Conservation (phyloP, 2,329 filamentous ascomycete species). For the Acarospora socialis region DNA sequence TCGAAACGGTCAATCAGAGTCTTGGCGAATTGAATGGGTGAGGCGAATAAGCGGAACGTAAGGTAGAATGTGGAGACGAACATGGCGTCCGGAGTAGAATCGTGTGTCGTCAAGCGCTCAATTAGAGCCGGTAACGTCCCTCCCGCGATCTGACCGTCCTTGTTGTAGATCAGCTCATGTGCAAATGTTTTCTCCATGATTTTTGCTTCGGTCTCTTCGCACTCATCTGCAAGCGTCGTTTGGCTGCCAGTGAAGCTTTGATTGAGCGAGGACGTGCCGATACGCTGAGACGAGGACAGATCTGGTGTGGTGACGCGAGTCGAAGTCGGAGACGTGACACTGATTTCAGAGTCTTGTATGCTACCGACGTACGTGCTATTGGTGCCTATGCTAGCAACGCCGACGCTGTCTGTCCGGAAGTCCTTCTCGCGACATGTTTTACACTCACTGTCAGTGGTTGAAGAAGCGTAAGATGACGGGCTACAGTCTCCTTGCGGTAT, state of each 20-base stretch:
- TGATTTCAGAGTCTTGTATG: conserved; percentile 63
- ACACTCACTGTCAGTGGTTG: conserved; percentile 24
- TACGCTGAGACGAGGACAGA: no score
- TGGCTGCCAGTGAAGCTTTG: conserved; percentile 51
- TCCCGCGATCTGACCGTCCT: conserved; percentile 86
- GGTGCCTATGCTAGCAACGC: conserved; percentile 62
- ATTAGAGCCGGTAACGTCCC: conserved; percentile 81
- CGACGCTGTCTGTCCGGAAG: conserved; percentile 53
- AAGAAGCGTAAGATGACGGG: conserved; percentile 30
- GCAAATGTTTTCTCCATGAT: conserved; percentile 86
- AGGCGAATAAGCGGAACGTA: conserved; percentile 87
- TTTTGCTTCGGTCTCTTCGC: conserved; percentile 62
- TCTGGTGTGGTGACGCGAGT: conserved; percentile 31
- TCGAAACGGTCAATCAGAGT: conserved; percentile 84
- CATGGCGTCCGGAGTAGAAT: conserved; percentile 78
- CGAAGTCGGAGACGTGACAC: conserved; percentile 70
- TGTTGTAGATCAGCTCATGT: conserved; percentile 84
- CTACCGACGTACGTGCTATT: conserved; percentile 63
- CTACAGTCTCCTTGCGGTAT: conserved; percentile 36
- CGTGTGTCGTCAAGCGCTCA: conserved; percentile 86
- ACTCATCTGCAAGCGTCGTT: conserved; percentile 55
- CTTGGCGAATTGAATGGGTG: conserved; percentile 62
- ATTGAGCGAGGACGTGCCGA: conserved; percentile 48
- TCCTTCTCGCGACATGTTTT: conserved; percentile 19
- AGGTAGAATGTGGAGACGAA: conserved; percentile 94